These are phyloP conservation scores for Curvularia sp. DNA, from an alignment of 2,329 filamentous ascomycete species.

Conservation along the genomic window DNA sequence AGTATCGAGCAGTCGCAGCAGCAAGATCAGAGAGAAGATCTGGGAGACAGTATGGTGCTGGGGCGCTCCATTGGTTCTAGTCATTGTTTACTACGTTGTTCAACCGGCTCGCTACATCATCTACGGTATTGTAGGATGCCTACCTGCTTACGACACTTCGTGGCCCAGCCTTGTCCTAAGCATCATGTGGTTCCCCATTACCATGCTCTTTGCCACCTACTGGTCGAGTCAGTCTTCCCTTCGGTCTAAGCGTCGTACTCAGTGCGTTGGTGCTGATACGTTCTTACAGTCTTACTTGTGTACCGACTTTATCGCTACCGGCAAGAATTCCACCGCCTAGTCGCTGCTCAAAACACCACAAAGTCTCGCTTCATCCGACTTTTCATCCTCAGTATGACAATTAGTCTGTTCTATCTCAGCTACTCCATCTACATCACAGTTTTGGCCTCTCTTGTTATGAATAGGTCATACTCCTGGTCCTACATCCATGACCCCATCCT, in stretches of 20 bases:
- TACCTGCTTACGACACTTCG: constrained; percentile 60
- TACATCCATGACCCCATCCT: constrained; percentile 56
- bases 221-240: constrained; percentile 63
- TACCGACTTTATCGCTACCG: constrained; percentile 68
- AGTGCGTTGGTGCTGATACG: background rate
- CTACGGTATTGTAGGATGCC: constrained; percentile 66
- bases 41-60: constrained; percentile 66
- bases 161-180: constrained; percentile 65
- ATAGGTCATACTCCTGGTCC: constrained; percentile 61
- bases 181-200: constrained; percentile 63
- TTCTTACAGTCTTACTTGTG: constrained; percentile 62
- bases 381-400: constrained; percentile 62
- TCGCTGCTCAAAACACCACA: constrained; percentile 62
- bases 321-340: constrained; percentile 63
- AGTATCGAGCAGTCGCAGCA: constrained; percentile 59
- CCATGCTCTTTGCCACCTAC: constrained; percentile 61
- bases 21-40: constrained; percentile 56
- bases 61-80: constrained; percentile 62
- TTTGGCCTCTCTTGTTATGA: constrained; percentile 32
- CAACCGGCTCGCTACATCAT: constrained; percentile 67
- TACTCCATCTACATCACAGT: constrained; percentile 58
- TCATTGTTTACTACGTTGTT: constrained; percentile 65
- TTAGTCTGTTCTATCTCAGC: constrained; percentile 62
- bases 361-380: constrained; percentile 69
- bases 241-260: background rate